Conservation (phyloP, 2,329 filamentous ascomycete species). For the Amphichorda felina region DNA sequence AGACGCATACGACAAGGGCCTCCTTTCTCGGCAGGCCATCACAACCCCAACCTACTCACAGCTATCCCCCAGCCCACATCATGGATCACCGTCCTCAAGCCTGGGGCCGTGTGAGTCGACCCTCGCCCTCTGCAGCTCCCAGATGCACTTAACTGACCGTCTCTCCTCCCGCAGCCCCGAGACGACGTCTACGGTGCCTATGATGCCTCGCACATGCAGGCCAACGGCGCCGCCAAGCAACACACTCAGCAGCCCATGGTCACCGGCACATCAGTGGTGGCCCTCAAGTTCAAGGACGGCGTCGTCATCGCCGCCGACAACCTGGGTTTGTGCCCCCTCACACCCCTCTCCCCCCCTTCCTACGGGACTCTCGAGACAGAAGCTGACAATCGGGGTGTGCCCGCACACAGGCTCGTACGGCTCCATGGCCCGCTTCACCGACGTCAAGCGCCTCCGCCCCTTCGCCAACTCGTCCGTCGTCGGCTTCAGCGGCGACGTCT, state of each 20-base stretch:
- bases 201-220: constrained; percentile 73
- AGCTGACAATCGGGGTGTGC: background rate
- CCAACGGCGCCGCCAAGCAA: constrained; percentile 55
- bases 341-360: background rate
- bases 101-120: constrained; percentile 55
- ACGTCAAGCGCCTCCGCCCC: constrained; percentile 86
- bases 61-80: constrained; percentile 6
- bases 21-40: background rate
- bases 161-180: constrained; percentile 54
- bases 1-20: background rate
- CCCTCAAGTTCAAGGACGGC: constrained; percentile 90
- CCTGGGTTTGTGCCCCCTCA: constrained; percentile 49
- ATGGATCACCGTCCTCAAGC: constrained; percentile 66
- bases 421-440: constrained; percentile 89
- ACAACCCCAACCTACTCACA: background rate
- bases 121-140: background rate
- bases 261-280: constrained; percentile 91
- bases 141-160: background rate
- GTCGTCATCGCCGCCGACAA: constrained; percentile 97
- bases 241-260: constrained; percentile 90
- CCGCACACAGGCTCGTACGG: constrained; percentile 75
- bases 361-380: background rate
- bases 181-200: constrained; percentile 96
- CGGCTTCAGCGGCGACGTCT: constrained; percentile 93
- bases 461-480: constrained; percentile 79